Evolutionary conservation across 176 grass and related monocot species (phyloP).

Genomic region (Themeda triandra): DNA sequence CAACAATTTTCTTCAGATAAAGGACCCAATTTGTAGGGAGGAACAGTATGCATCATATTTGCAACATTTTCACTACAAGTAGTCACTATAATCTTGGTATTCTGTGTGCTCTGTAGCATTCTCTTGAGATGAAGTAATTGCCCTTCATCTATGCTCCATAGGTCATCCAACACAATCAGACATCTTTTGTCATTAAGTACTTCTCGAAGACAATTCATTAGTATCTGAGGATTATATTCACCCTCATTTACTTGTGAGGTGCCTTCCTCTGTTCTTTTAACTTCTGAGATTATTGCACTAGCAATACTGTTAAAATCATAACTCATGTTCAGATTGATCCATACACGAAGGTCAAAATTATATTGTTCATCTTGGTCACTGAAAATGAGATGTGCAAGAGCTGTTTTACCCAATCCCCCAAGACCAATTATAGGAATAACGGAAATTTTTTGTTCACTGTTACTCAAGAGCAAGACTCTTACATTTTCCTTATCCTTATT

Average conservation of each 20-base stretch:
- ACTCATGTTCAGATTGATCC: conserved; percentile 18
- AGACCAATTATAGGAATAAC: neutral
- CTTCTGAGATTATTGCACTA: conserved; percentile 3
- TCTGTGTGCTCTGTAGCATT: neutral
- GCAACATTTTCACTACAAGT: conserved; percentile 16
- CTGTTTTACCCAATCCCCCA: neutral
- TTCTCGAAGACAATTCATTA: neutral
- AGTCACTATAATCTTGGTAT: conserved; percentile 30
- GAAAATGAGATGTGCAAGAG: conserved; percentile 9
- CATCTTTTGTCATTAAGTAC: neutral
- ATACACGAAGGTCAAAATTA: conserved; percentile 23
- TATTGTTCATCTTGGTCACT: conserved; percentile 1
- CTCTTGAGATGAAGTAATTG: neutral
- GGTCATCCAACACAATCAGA: conserved; percentile 14
- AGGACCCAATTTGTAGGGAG: neutral
- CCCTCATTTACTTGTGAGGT: neutral
- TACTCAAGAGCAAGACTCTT: neutral
- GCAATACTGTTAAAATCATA: neutral
- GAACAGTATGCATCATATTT: neutral
- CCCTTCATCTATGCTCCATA: neutral
- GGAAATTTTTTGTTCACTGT: neutral
- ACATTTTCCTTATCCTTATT: neutral
- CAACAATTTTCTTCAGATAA: conserved; percentile 30
- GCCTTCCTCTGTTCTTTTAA: neutral
- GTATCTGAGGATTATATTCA: neutral